Evolutionary conservation across 495 filamentous ascomycete species (phyloP).

Genomic region (Penicillium ochrochloron): DNA sequence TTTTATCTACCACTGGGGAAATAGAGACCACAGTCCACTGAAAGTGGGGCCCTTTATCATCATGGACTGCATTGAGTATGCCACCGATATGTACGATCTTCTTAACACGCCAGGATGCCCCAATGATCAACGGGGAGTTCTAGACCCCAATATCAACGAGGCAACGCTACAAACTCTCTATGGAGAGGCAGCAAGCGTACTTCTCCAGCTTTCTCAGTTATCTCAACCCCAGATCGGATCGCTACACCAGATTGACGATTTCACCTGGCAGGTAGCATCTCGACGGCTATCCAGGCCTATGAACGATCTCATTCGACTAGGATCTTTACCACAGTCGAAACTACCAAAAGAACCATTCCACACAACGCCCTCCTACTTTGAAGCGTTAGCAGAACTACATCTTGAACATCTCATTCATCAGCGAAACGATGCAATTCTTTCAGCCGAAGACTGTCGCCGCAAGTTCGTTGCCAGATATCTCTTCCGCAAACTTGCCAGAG

Average conservation of each 20-base stretch:
- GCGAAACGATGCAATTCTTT: slow-evolving; percentile 15
- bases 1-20: no score
- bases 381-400: slow-evolving; percentile 16
- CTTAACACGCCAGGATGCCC: slow-evolving; percentile 14
- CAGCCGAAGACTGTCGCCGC: slow-evolving; percentile 15
- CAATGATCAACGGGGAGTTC: slow-evolving; percentile 5
- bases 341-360: slow-evolving; percentile 7
- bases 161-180: slow-evolving; percentile 16
- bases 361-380: slow-evolving; percentile 17
- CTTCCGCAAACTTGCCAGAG: slow-evolving; percentile 6
- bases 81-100: no score
- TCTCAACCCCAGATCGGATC: slow-evolving; percentile 18
- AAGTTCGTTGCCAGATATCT: slow-evolving; percentile 1
- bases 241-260: slow-evolving; percentile 6
- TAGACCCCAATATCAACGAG: slow-evolving; percentile 11
- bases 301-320: slow-evolving; percentile 17
- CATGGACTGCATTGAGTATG: no score
- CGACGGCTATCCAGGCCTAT: slow-evolving; percentile 18
- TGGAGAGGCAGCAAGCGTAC: slow-evolving; percentile 13
- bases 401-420: slow-evolving; percentile 14
- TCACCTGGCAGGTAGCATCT: slow-evolving; percentile 13
- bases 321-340: slow-evolving; percentile 18
- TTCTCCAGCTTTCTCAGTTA: slow-evolving; percentile 11
- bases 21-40: no score
- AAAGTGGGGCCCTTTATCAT: no score